Base-by-base conservation (phyloP, 164 flowering plant species). In the Sedum album region DNA sequence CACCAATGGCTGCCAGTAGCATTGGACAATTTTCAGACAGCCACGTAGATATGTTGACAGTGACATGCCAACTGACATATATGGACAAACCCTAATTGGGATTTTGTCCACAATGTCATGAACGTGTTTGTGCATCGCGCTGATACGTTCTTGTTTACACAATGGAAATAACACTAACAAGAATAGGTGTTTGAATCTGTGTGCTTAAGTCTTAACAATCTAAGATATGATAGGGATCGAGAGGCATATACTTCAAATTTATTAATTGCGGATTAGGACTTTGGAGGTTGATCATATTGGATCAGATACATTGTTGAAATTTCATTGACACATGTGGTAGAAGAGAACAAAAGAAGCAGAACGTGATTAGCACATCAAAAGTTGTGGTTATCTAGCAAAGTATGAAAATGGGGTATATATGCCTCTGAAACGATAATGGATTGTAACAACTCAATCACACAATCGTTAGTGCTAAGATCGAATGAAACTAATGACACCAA, bases 281-380 rank as follows among this genome's bases (percentile, higher is more conserved):
- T 51, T 20, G 57, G 57, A 51, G 57, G 57, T 26, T 8, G 57
- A 1, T 21, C 28, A 23, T 51, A 51, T 51, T 26, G 11, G 57
- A 51, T n/a, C 28, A 51, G 57, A 51, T n/a, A 48, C 55, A 48
- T 48, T 48, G 55, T 51, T 51, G 57, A 51, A 51, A 51, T 51
- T 51, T 51, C 26, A 51, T 0, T 51, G 11, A 7, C 21, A n/a
- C 21, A n/a, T 21, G 10, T 48, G 23, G 21, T 51, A 51, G 26
- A 51, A 51, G 57, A 51, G 57, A 51, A n/a, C 57, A 51, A 51
- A 51, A 51, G 57, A 51, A 46, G 26, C 0, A 23, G 57, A 46
- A 46, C 28, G 57, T 51, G 57, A 51, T 51, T 51, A 51, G 57
- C 26, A 51, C 21, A 51, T 51, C n/a, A n/a, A 51, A 51, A 51